Evolutionary conservation across 441 rosid genomes (phyloP).

Genomic region (Viola pubescens): DNA sequence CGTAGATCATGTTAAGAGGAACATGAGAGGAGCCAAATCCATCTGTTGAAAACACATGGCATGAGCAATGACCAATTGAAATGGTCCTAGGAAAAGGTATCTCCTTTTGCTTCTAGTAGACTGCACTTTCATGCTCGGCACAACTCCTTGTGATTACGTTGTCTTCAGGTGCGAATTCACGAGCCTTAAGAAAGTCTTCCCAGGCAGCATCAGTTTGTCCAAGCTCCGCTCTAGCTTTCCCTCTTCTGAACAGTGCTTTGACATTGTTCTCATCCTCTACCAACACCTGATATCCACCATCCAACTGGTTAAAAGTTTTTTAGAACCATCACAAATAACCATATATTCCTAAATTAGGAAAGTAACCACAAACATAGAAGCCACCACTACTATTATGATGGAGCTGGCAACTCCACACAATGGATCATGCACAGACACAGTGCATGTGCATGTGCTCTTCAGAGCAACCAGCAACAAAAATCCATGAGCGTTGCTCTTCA

Average conservation of each 20-base stretch:
- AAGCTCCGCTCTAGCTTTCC: slow-evolving; percentile 82
- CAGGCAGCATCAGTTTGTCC: slow-evolving; percentile 87
- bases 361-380: too few species aligned
- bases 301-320: too few species aligned
- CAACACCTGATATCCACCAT: slow-evolving; percentile 43
- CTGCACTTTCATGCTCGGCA: slow-evolving; percentile 75
- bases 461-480: too few species aligned
- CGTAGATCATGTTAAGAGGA: too few species aligned
- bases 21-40: too few species aligned
- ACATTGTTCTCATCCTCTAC: slow-evolving; percentile 81
- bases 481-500: too few species aligned
- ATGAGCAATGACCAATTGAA: slow-evolving; percentile 73
- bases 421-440: too few species aligned
- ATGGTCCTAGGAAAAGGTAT: slow-evolving; percentile 85
- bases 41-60: slow-evolving; percentile 69
- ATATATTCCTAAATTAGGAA: too few species aligned
- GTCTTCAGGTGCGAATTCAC: slow-evolving; percentile 82
- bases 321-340: too few species aligned
- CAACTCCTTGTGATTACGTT: slow-evolving; percentile 74
- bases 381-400: too few species aligned
- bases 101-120: slow-evolving; percentile 76
- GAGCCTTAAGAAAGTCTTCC: slow-evolving; percentile 76
- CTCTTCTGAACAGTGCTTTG: slow-evolving; percentile 86
- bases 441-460: too few species aligned
- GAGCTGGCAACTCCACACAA: too few species aligned